Evolutionary conservation across 305 asterid genomes (phyloP), one percentile per base, ranked within the genome.

Genomic region (Fraxinus sp.): DNA sequence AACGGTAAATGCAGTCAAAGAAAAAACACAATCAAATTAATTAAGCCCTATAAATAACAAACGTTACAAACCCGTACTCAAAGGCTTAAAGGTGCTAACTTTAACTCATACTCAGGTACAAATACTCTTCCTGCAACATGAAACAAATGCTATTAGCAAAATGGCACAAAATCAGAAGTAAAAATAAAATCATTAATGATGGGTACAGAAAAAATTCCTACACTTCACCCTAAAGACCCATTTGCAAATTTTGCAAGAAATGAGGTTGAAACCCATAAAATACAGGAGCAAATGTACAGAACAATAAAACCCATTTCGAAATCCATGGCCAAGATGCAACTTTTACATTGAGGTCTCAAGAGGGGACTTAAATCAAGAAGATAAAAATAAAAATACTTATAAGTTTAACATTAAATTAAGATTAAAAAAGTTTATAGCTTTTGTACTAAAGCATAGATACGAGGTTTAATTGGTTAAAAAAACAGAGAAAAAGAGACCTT

Each of bases 71-170:
- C 73, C 85, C 22, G 22, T 14, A 14, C 24, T 5, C 43, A 70
- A 13, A 71, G 43, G 76, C 43, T 71, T 82, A 59, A 81, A 46
- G 70, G 86, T 32, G 78, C 75, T 75, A 52, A 33, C 30, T 79
- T 79, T 9, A 78, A 71, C 43, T 64, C 75, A n/a, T 32, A 78
- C 59, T 32, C 81, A 6, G 22, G 16, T 49, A 78, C 43, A 35
- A 30, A 59, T 70, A 59, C 20, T 39, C 79, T 66, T 83, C 88
- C 92, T 85, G 91, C 79, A 64, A 82, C 91, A 88, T 82, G 85
- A 85, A 79, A 55, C 70, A 35, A 35, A 16, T 32, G 11, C 24
- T 74, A 75, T 39, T 77, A 85, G 68, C 76, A 22, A 13, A 83
- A 3, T n/a, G 74, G 73, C 46, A 28, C 66, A 76, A 75, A 49